Base-by-base conservation (phyloP, 768 basidiomycete species). In the Crepidotus variabilis region DNA sequence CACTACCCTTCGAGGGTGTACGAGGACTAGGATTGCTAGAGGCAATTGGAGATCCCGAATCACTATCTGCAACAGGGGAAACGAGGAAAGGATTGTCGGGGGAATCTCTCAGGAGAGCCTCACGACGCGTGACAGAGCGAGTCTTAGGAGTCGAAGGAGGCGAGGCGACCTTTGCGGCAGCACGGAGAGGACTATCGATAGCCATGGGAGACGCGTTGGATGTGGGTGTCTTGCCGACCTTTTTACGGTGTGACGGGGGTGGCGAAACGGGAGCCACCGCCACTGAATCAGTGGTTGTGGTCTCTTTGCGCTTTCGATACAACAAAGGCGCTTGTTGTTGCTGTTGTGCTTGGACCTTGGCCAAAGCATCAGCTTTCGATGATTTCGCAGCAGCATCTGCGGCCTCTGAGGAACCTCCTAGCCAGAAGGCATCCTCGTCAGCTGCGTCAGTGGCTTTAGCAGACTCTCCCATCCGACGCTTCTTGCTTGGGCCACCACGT, bases 1-100 rank as follows among this genome's bases (percentile, higher is more conserved):
- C 21, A 28, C 22, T 8, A 53, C 5, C 43, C 33, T 77, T 71
- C 46, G 68, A 70, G 13, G 81, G 79, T 0, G 77, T 75, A 16
- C 63, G 57, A n/a, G 72, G 69, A 62, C 65, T 67, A 21, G 67
- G 61, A 63, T 66, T 54, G 39, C 24, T 55, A 51, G 53, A 60
- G 61, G 54, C 57, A 61, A 14, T 54, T 60, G 63, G 68, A 59
- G 22, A 69, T 65, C 22, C 69, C 66, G 51, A 63, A 24, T 70
- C 66, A 0, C 69, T 67, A 9, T 72, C 72, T 22, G 64, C 67
- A 11, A 71, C 70, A 16, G 77, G 74, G 1, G 77, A 77, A 22
- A 70, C 72, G 10, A 90, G 75, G 74, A 90, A 90, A 0, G 88
- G 88, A 56, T 90, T 90, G 58, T 85, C 78, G 0, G 86, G 87